Base-by-base conservation (phyloP, 352 stramenopile genomes). In the Elongisporangium anandrum region DNA sequence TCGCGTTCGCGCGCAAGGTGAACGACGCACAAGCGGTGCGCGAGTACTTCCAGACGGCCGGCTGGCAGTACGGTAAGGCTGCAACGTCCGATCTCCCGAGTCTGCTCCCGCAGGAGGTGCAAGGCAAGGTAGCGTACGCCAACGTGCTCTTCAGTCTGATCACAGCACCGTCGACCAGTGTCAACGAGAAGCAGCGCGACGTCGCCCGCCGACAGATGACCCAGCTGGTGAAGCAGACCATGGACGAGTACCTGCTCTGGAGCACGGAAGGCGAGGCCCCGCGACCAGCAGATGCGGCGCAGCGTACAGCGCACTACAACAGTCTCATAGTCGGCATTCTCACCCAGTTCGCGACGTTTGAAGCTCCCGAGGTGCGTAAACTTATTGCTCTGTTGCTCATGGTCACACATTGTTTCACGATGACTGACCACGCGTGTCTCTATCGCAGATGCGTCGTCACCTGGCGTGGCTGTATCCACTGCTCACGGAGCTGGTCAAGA, bases 401-500 rank as follows among this genome's bases (percentile, higher is more conserved):
- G 22, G 13, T 54, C 34, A 12, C 34, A 45, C 10, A 47, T 57
- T 66, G n/a, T 41, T 29, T 59, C 39, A 17, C 3, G 50, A 50
- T 54, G 45, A 51, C 23, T 39, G 16, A 13, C 8, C 23, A 15
- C 2, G 23, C 19, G 38, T 68, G 10, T 64, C 3, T 45, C 9
- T 66, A 12, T 50, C 71, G 50, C 55, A 94, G 81, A 65, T 94
- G 7, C 67, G 84, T 51, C 73, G 70, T 10, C 77, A 95, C 58
- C 65, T 92, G 62, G 17, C 54, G n/a, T 95, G 86, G 86, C 56
- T 95, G 41, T 95, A 89, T 57, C 82, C 86, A 22, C 66, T 93
- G 41, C 65, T 95, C 17, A 93, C 76, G 16, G 75, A 85, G 45
- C 68, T 95, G 1, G 82, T 93, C 56, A 84, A 77, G 67, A 83